Evolutionary conservation across 2,329 filamentous ascomycete species (phyloP).

Genomic region (Ceratocystis albifundus): DNA sequence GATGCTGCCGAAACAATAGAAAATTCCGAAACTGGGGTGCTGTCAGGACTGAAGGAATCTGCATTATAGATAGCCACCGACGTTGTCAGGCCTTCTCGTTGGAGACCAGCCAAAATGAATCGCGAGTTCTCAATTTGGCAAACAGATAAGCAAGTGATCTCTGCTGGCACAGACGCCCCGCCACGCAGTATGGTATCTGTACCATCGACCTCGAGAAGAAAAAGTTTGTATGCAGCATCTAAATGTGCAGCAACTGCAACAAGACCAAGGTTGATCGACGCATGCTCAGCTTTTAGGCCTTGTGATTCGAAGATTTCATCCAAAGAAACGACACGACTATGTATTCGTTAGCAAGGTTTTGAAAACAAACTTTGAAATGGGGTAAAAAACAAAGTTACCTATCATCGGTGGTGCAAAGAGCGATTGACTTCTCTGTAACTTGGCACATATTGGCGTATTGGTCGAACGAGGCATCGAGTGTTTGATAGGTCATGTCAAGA

Average conservation of each 20-base stretch:
- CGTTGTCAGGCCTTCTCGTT: constrained; percentile 22
- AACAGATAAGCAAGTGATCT: constrained; percentile 39
- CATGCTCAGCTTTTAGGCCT: constrained; percentile 33
- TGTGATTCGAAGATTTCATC: constrained; percentile 29
- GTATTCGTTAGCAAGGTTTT: constrained; percentile 23
- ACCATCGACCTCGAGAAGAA: constrained; percentile 12
- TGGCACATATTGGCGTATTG: constrained; percentile 38
- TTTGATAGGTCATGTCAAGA: constrained; percentile 44
- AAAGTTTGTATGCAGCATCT: constrained; percentile 6
- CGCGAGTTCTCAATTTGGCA: constrained; percentile 25
- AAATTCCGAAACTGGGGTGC: constrained; percentile 14
- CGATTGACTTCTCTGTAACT: constrained; percentile 41
- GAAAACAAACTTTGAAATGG: background rate
- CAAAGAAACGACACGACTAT: constrained; percentile 29
- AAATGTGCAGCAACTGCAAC: constrained; percentile 36
- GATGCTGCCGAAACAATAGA: background rate
- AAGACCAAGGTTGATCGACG: constrained; percentile 32
- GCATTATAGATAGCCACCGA: constrained; percentile 20
- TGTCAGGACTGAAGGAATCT: constrained; percentile 2
- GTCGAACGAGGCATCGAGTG: constrained; percentile 37
- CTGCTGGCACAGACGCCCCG: constrained; percentile 27
- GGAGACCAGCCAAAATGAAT: constrained; percentile 28
- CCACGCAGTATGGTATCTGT: background rate
- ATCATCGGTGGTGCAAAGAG: constrained; percentile 31
- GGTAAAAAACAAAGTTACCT: constrained; percentile 29